Conservation (phyloP, 495 filamentous ascomycete species). For the Penicillium ucsense region DNA sequence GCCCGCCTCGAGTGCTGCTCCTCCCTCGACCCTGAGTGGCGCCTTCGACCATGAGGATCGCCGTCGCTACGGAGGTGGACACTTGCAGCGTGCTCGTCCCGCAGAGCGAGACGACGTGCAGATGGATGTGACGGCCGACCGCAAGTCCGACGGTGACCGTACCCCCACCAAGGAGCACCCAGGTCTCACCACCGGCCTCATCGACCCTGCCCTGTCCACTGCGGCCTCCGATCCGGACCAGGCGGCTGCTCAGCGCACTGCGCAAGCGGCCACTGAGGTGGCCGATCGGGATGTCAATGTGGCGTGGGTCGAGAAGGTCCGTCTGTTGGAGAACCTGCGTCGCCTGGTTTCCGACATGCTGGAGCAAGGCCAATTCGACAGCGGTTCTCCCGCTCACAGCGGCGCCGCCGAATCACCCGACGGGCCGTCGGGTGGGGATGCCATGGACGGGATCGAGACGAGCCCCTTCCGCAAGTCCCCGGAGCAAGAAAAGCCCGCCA, state of each 20-base stretch:
- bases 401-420: conserved; percentile 9
- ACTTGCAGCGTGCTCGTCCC: conserved; percentile 63
- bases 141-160: conserved; percentile 34
- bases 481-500: conserved; percentile 5
- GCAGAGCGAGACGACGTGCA: conserved; percentile 31
- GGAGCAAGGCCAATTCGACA: conserved; percentile 51
- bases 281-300: conserved; percentile 49
- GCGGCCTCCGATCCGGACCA: conserved; percentile 27
- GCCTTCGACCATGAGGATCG: conserved; percentile 73
- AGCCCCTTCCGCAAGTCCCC: conserved; percentile 10
- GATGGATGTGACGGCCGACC: conserved; percentile 50
- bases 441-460: conserved; percentile 35
- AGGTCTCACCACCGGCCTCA: conserved; percentile 39
- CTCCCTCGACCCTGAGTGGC: conserved; percentile 68
- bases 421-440: conserved; percentile 14
- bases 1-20: conserved; percentile 54
- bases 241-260: conserved; percentile 34
- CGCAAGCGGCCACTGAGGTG: conserved; percentile 36
- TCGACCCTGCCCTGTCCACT: conserved; percentile 43
- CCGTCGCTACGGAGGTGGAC: conserved; percentile 78
- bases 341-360: conserved; percentile 57
- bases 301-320: conserved; percentile 75
- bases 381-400: conserved; percentile 16
- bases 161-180: conserved; percentile 33
- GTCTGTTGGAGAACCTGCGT: conserved; percentile 66